Percentiles rank a stretch among this genome's conserved stretches.
These are phyloP conservation scores for Leptoxyphium fumago DNA, from an alignment of 2,329 filamentous ascomycete species.

Conservation along the genomic window DNA sequence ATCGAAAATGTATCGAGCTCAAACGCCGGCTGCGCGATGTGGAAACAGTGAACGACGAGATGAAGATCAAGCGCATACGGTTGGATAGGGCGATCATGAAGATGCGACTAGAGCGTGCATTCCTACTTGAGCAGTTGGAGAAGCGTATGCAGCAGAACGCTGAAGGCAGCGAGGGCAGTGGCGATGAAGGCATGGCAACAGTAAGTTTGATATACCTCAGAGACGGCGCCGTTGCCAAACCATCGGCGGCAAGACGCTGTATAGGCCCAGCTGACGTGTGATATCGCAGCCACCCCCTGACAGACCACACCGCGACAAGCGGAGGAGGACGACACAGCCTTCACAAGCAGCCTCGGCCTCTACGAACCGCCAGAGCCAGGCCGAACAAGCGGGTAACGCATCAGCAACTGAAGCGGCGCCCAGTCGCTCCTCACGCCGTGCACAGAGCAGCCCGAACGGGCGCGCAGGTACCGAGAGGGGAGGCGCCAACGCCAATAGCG, in stretches of 20 bases:
- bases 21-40: slow-evolving; percentile 85
- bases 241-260: too few species aligned
- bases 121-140: slow-evolving; percentile 34
- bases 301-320: slow-evolving; percentile 18
- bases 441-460: background rate
- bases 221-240: background rate
- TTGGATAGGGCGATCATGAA: slow-evolving; percentile 81
- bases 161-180: slow-evolving; percentile 24
- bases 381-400: background rate
- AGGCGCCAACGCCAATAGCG: background rate
- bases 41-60: slow-evolving; percentile 77
- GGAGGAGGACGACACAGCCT: slow-evolving; percentile 3
- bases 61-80: slow-evolving; percentile 61
- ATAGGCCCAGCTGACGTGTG: too few species aligned
- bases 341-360: background rate
- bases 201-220: slow-evolving; percentile 1
- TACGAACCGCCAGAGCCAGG: background rate
- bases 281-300: slow-evolving; percentile 12
- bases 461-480: background rate
- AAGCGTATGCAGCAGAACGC: slow-evolving; percentile 33
- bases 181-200: slow-evolving; percentile 16
- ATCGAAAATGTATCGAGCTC: slow-evolving; percentile 88
- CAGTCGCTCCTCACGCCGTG: background rate
- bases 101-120: slow-evolving; percentile 69
- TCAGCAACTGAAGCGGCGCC: background rate